These are phyloP conservation scores for Trypanosoma scelopori DNA, from an alignment of 208 protist species.

Conservation along the genomic window DNA sequence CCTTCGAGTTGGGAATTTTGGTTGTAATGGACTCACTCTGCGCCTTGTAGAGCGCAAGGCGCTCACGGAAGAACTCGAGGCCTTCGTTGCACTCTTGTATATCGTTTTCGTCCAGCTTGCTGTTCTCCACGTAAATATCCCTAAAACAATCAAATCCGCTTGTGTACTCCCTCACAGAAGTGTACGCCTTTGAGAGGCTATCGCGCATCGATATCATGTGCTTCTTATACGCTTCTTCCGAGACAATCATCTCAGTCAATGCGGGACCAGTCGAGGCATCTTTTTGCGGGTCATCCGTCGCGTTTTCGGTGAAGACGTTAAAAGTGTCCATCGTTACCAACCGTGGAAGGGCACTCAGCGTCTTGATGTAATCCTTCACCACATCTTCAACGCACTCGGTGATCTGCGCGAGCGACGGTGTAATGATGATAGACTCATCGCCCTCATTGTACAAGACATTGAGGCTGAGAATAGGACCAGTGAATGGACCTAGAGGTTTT, in stretches of 20 bases:
- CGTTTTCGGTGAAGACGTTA: slow-evolving; percentile 87
- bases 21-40: slow-evolving; percentile 86
- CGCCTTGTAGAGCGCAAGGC: slow-evolving; percentile 79
- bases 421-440: slow-evolving; percentile 66
- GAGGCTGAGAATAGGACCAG: slow-evolving; percentile 71
- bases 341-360: slow-evolving; percentile 78
- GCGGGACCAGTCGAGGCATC: slow-evolving; percentile 78
- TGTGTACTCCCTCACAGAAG: slow-evolving; percentile 81
- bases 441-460: slow-evolving; percentile 80
- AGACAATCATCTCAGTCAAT: slow-evolving; percentile 89
- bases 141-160: slow-evolving; percentile 79
- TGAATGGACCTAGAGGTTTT: slow-evolving; percentile 39
- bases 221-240: slow-evolving; percentile 84
- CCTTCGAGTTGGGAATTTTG: slow-evolving; percentile 82
- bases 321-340: slow-evolving; percentile 87
- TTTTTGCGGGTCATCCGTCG: slow-evolving; percentile 51
- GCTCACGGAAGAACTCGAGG: slow-evolving; percentile 89
- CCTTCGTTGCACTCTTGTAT: slow-evolving; percentile 55
- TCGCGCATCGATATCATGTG: slow-evolving; percentile 72
- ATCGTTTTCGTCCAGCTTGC: slow-evolving; percentile 53
- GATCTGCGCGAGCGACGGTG: slow-evolving; percentile 69
- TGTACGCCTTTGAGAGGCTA: slow-evolving; percentile 67
- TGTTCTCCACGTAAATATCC: slow-evolving; percentile 91
- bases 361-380: slow-evolving; percentile 89
- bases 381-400: slow-evolving; percentile 85